Evolutionary conservation across 2,329 filamentous ascomycete genomes (phyloP), one percentile per base, ranked within the genome.

Genomic region (Ophidiomyces ophidiicola): DNA sequence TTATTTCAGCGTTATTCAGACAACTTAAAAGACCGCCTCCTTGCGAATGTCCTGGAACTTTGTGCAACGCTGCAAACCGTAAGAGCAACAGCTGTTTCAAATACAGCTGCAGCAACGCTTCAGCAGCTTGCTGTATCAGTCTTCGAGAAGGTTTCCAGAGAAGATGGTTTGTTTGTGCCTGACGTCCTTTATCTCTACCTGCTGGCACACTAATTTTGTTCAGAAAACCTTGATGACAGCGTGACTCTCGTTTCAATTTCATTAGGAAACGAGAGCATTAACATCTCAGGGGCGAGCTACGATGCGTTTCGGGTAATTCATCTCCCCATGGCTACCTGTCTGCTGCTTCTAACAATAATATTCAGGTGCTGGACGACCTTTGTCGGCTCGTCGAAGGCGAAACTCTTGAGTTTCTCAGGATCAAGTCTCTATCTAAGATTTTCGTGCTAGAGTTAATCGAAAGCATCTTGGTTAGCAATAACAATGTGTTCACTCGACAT

Each of bases 21-120:
- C 24, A 82, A 93, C 41, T 66, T 98, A 25, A 78, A 80, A 44
- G 85, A 82, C 1, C 81, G 88, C 44, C 67, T 93, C 23, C 70
- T 98, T 26, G 81, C 85, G 19, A 84, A 76, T 6, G 76, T 83
- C 0, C 64, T 98, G 48, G 87, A 93, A 56, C 84, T 94, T 55
- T 96, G 90, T 62, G 90, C 90, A 44, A 80, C 84, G 36, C 64
- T 98, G 34, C 87, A 96, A 61, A 80, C 77, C 41, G 90, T 82
- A 60, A 96, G 94, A 63, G 92, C 87, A 63, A 77, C 80, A 18
- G 86, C 93, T 36, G 86, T 98, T 50, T 92, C 88, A 55, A 92
- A 92, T 51, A 96, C 92, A 1, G 90, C 90, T 6, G 85, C 88
- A 18, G 90, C 90, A n/a, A 96, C 90, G 2, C 67, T 98, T 39